Evolutionary conservation across 2,329 filamentous ascomycete species (phyloP).

Genomic region (Huntiella savannae): DNA sequence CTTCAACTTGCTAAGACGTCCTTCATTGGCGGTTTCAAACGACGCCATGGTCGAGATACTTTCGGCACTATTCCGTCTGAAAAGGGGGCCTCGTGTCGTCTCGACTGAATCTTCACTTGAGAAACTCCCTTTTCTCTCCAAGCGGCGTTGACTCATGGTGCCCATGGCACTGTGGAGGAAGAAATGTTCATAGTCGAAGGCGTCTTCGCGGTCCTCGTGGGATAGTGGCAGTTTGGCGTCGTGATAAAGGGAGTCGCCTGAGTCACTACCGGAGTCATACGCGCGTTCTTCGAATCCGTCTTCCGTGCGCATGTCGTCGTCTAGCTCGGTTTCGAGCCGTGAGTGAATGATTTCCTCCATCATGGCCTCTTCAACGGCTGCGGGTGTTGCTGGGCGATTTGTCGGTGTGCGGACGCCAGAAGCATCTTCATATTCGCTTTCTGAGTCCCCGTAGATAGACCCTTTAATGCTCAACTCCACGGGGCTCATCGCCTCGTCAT

Average conservation of each 20-base stretch:
- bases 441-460: constrained; percentile 9
- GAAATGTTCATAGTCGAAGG: constrained; percentile 93
- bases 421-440: constrained; percentile 15
- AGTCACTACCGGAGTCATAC: constrained; percentile 36
- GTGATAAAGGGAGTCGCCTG: constrained; percentile 43
- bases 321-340: constrained; percentile 17
- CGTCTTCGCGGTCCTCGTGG: constrained; percentile 84
- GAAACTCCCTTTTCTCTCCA: constrained; percentile 30
- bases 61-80: constrained; percentile 27
- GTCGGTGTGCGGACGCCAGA: constrained; percentile 6
- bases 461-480: constrained; percentile 1
- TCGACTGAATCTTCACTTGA: constrained; percentile 42
- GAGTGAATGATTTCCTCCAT: constrained; percentile 7
- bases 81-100: constrained; percentile 34
- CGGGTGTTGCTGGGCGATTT: constrained; percentile 2
- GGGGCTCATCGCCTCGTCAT: constrained; percentile 10
- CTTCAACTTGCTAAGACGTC: constrained; percentile 24
- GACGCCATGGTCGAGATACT: constrained; percentile 33
- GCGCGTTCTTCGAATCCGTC: constrained; percentile 19
- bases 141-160: constrained; percentile 41
- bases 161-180: constrained; percentile 87
- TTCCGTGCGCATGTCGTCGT: constrained; percentile 23
- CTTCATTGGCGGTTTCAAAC: constrained; percentile 38
- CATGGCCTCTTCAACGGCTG: not conserved
- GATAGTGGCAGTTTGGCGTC: constrained; percentile 45